phyloP scores from a whole-genome alignment of 805 yeast genomes.

The Kodamaea kaohsiungensis region DNA sequence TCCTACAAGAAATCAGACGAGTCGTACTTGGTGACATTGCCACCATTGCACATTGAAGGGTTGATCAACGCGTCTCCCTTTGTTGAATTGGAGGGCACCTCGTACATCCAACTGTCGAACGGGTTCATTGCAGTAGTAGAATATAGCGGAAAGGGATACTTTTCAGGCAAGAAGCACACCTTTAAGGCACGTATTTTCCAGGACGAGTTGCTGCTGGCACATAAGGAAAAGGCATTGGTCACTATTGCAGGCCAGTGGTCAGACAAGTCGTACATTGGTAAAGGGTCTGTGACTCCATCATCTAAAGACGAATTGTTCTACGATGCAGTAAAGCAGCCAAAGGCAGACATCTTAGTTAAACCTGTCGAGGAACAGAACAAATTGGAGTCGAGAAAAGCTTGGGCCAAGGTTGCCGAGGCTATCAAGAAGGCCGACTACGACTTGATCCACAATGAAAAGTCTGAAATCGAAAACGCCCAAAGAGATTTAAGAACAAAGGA shows the following conservation, averaged over 20 bases:
- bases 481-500: slow-evolving; percentile 80
- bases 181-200: slow-evolving; percentile 82
- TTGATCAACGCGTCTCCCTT: slow-evolving; percentile 87
- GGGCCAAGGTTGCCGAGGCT: slow-evolving; percentile 89
- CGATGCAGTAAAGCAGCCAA: slow-evolving; percentile 53
- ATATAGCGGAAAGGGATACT: slow-evolving; percentile 91
- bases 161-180: slow-evolving; percentile 90
- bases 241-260: slow-evolving; percentile 95
- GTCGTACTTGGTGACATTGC: slow-evolving; percentile 78
- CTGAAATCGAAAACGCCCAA: slow-evolving; percentile 79
- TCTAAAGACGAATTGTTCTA: slow-evolving; percentile 56
- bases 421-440: slow-evolving; percentile 74
- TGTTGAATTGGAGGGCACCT: slow-evolving; percentile 88
- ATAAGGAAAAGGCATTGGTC: slow-evolving; percentile 65
- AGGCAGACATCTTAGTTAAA: slow-evolving; percentile 68
- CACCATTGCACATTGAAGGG: slow-evolving; percentile 95
- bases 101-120: slow-evolving; percentile 78
- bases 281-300: slow-evolving; percentile 51
- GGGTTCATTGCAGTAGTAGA: slow-evolving; percentile 77
- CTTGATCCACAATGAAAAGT: slow-evolving; percentile 71
- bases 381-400: slow-evolving; percentile 85
- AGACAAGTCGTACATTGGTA: slow-evolving; percentile 62
- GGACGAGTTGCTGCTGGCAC: slow-evolving; percentile 47
- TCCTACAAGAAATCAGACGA: slow-evolving; percentile 64
- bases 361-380: slow-evolving; percentile 79